Base-by-base conservation (phyloP, 805 yeast species). In the Sugiyamaella smithiae region DNA sequence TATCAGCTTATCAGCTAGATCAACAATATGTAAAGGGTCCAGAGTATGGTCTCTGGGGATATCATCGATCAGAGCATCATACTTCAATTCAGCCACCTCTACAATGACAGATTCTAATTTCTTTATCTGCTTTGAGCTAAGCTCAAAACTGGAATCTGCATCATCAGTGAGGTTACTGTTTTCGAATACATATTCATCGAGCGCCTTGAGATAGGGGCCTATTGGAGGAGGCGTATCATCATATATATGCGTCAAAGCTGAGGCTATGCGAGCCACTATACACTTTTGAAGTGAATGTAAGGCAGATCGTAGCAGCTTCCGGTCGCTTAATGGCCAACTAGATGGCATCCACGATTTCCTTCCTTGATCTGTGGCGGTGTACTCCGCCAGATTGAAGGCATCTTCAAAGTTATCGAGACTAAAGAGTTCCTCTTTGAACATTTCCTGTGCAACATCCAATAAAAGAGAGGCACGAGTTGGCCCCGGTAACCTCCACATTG, bases 41-140 rank as follows among this genome's bases (percentile, higher is more conserved):
- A 84, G 62, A 0, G 81, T 69, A 35, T 72, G 69, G 58, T 77
- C 80, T 23, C 84, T 68, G 0, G 95, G 93, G n/a, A 85, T 67
- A 5, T 65, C 65, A 2, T 72, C 68, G 14, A 78, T 60, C 5
- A 75, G 52, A 1, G 67, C 63, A 28, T 72, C 70, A 50, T 78
- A 77, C 52, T 71, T 72, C 8, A 57, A 55, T 48, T 74, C 78
- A 4, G 78, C 72, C 0, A 76, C 68, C 2, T 64, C 60, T 1
- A 55, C 20, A 14, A 56, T 40, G 12, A 35, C 25, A 7, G 62
- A 65, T 29, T 62, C 66, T 8, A 78, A 53, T 42, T 58, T 59
- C 51, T 60, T 65, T 17, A 65, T 50, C 77, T 83, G 79, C 52
- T 69, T 71, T 32, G 71, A 69, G n/a, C 69, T 66, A 1, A 73